Evolutionary conservation across 495 filamentous ascomycete species (phyloP), one percentile per base, ranked within the genome.

Genomic region (Bombardia bombarda): DNA sequence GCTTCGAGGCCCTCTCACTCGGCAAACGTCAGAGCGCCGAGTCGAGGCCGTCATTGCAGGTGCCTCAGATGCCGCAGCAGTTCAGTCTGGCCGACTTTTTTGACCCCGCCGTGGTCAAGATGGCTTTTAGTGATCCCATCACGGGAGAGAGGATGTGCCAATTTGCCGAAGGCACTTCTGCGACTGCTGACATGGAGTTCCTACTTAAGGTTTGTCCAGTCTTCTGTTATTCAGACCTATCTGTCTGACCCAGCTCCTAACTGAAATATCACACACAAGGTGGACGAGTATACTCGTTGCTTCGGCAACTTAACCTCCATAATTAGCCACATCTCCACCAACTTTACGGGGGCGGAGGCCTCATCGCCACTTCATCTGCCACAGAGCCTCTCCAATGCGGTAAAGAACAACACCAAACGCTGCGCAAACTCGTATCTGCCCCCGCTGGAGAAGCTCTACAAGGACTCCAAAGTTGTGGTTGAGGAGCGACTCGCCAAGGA

Each of bases 121-220:
- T 67, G 32, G 69, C 61, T 2, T 59, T 77, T 17, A 57, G 66
- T 47, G 64, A 74, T 33, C 67, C 67, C 1, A 53, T 57, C 25
- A 72, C 68, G 8, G 58, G 51, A 1, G 58, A 67, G 26, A 58
- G 63, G 36, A 48, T 77, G 3, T 57, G 61, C 17, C 59, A 56
- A 26, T 75, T 72, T 51, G 66, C 65, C 23, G 58, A 69, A 42
- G 58, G 55, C 19, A 60, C 61, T 16, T 53, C 64, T 28, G 65
- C 56, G 38, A 67, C 57, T 7, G 62, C 67, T 26, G 67, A 74
- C 45, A 52, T 75, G 49, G 67, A 74, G 38, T 74, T 75, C 42
- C 45, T 76, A 17, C 47, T 61, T 8, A 68, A 72, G 58, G 73
- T 75, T 9, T 40, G 52, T 40, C 7, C 22, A 32, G 18, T 38